phyloP scores from a whole-genome alignment of 331 rosid genomes.

The Phaseolus coccineus region DNA sequence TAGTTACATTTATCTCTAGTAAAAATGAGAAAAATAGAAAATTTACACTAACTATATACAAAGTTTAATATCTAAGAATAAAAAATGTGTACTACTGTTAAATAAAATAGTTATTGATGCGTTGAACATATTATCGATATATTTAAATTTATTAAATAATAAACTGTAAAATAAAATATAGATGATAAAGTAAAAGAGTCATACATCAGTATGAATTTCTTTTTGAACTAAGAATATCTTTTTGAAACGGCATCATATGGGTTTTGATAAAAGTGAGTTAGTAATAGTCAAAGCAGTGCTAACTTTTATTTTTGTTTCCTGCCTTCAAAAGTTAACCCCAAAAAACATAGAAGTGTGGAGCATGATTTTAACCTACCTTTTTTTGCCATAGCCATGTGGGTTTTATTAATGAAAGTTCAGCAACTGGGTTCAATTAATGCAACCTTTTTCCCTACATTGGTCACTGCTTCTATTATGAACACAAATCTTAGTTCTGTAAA shows the following conservation, averaged over 20 bases:
- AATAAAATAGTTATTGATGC: neutral
- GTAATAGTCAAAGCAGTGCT: conserved; percentile 42
- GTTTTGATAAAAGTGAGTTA: conserved; percentile 38
- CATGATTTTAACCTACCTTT: conserved; percentile 25
- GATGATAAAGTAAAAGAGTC: neutral
- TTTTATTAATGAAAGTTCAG: conserved; percentile 42
- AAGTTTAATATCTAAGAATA: neutral
- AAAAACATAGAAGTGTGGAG: conserved; percentile 36
- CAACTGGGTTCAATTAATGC: conserved; percentile 37
- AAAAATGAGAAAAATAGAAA: neutral
- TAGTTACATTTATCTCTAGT: neutral
- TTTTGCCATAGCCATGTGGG: conserved; percentile 43
- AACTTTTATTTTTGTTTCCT: conserved; percentile 39
- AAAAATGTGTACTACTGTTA: neutral
- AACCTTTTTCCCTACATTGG: conserved; percentile 28
- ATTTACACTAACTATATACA: neutral
- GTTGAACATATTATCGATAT: neutral
- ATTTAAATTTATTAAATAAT: neutral
- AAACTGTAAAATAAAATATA: neutral
- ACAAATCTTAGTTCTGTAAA: conserved; percentile 6
- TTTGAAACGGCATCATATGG: conserved; percentile 24
- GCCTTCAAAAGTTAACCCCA: conserved; percentile 41
- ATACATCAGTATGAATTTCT: neutral
- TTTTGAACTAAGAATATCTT: conserved; percentile 16
- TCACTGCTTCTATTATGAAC: conserved; percentile 2